phyloP scores from a whole-genome alignment of 192 early-diverging fungal genomes.

The Borealophlyctis nickersoniae region DNA sequence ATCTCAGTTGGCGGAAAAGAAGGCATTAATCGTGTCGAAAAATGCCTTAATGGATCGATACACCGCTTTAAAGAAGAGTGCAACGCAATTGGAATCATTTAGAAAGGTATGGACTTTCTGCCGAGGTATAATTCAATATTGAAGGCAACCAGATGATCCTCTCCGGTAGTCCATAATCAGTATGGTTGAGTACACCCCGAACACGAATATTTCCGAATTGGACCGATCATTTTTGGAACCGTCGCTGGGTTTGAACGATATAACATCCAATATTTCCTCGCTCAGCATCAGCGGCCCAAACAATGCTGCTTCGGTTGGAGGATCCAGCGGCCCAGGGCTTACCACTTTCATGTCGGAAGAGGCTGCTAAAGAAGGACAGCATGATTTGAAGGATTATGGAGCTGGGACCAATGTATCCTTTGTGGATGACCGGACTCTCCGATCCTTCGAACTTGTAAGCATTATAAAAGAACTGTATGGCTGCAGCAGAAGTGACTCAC shows the following conservation, averaged over 20 bases:
- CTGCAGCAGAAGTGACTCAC: neutral
- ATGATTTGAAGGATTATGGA: neutral
- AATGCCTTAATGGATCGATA: conserved; percentile 29
- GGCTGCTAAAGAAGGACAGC: neutral
- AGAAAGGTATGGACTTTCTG: conserved; percentile 38
- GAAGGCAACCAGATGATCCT: neutral
- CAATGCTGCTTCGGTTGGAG: neutral
- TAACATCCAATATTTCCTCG: no score
- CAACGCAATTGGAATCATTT: conserved; percentile 40
- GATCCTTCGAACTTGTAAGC: conserved; percentile 33
- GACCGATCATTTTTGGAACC: conserved; percentile 27
- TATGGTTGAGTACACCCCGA: conserved; percentile 41
- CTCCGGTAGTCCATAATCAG: conserved; percentile 33
- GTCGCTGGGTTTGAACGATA: neutral
- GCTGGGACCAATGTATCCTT: conserved; percentile 10
- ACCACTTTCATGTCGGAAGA: neutral
- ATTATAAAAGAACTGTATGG: conserved; percentile 1
- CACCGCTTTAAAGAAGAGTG: conserved; percentile 35
- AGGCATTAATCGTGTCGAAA: conserved; percentile 21
- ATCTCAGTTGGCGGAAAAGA: conserved; percentile 26
- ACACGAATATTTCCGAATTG: conserved; percentile 18
- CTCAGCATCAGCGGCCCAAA: no score
- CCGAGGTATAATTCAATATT: neutral
- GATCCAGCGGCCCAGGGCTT: neutral
- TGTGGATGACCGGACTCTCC: conserved; percentile 18